Evolutionary conservation across 2,329 filamentous ascomycete genomes (phyloP), one percentile per base, ranked within the genome.

Genomic region (Alternaria sp.): DNA sequence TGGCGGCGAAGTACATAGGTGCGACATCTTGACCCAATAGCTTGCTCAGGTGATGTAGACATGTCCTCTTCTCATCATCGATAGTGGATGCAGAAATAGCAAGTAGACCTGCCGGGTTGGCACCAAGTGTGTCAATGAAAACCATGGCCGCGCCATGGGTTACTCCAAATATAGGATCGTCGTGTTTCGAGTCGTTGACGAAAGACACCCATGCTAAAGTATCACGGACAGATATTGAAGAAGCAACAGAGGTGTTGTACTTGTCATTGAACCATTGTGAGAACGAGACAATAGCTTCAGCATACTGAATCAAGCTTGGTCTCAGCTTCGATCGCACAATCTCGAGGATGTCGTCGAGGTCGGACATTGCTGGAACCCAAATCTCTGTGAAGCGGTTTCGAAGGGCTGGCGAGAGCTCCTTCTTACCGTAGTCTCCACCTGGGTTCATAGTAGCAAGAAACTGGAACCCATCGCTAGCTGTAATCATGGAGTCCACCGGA

Each of bases 361-460:
- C 92, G 1, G 93, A 93, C 62, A 98, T 83, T 1, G 94, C 88
- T 1, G 96, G 93, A 0, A 98, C 96, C 96, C 96, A 99, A 9
- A 99, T 97, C 80, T 99, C 96, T 0, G 96, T 99, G 78, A 99
- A 97, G 64, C 96, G 92, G 77, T 99, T 99, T 49, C 96, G 88
- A 63, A 99, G 83, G 13, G 96, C 96, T 4, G 96, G 96, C 1
- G 96, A 99, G 12, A 99, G 86, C 79, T 99, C 96, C 71, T 95
- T 93, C 82, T 99, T 99, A 68, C 96, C 96, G 78, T 98, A 99
- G 76, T 99, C 96, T 49, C 96, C 96, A 54, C 96, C 96, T 9
- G 96, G 96, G 70, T 99, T 99, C 96, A 99, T 99, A 0, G 96
- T 99, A 4, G 96, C 95, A 63, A 99, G 88, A 80, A 99, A 97